These are phyloP conservation scores for Jatropha curcas DNA, from an alignment of 345 rosid genomes.

Conservation along the genomic window DNA sequence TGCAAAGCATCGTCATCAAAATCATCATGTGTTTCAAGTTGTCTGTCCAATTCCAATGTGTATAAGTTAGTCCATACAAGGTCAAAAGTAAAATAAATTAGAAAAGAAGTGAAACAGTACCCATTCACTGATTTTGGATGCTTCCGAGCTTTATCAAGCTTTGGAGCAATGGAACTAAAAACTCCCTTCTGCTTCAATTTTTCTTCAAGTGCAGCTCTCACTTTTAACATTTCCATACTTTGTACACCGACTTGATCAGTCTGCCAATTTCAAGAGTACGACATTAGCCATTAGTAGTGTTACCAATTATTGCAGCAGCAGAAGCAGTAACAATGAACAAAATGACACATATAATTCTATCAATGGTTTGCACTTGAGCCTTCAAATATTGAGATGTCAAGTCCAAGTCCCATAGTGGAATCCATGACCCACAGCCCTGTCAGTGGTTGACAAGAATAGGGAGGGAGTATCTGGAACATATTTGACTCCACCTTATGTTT, in stretches of 20 bases:
- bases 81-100: slow-evolving; percentile 20
- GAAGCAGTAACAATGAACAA: not conserved
- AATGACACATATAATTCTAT: not conserved
- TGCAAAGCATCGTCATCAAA: slow-evolving; percentile 68
- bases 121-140: slow-evolving; percentile 54
- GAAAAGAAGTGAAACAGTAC: slow-evolving; percentile 34
- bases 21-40: slow-evolving; percentile 77
- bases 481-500: slow-evolving; percentile 48
- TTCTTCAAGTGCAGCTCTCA: slow-evolving; percentile 85
- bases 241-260: slow-evolving; percentile 57
- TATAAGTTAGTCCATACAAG: slow-evolving; percentile 19
- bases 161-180: slow-evolving; percentile 44
- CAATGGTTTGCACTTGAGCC: not conserved
- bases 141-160: slow-evolving; percentile 50
- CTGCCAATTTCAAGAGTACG: slow-evolving; percentile 42
- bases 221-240: slow-evolving; percentile 79
- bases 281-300: slow-evolving; percentile 10
- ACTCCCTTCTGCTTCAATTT: slow-evolving; percentile 66
- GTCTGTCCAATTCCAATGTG: slow-evolving; percentile 42
- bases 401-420: not conserved
- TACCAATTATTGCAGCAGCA: not conserved
- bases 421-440: too few species aligned
- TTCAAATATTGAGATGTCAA: not conserved
- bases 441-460: not conserved
- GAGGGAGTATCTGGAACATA: not conserved